Evolutionary conservation across 2,329 filamentous ascomycete genomes (phyloP), one percentile per base, ranked within the genome.

Genomic region (Fusarium sororula): DNA sequence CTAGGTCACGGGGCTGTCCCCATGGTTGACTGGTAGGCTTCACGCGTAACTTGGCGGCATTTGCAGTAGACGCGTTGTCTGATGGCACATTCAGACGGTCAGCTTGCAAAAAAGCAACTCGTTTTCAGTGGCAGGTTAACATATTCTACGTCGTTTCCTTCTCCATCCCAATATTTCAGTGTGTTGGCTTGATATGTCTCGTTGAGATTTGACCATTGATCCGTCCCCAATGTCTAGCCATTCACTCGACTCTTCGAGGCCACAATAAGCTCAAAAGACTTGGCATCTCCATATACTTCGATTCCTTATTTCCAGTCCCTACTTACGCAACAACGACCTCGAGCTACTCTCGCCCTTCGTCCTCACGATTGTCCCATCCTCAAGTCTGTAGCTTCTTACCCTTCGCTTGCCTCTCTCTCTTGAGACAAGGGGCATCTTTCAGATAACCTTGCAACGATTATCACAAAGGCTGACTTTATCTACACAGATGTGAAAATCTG

Each of bases 401-500:
- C 22, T 18, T 32, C 5, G 15, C 0, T n/a, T 6, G 4, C n/a
- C n/a, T 37, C 13, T 24, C 15, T 15, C 18, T 20, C 7, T 24
- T 20, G 17, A 26, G 6, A 1, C 17, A 37, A 53, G 2, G 3
- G 6, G 17, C 7, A 53, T 15, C 6, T 35, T 20, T 13, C 4
- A 20, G n/a, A 8, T 20, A 8, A 7, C 6, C 12, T 6, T 15
- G 1, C 13, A 22, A 8, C 0, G 8, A 20, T 9, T 26, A 2
- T 6, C 12, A 15, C 30, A 37, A 1, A 15, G 0, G 18, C 18
- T 26, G 9, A 20, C 17, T 15, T 10, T 12, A 6, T 37, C 8
- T 35, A 13, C 2, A 26, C 9, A 26, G 8, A 20, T 15, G 2
- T 20, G 13, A 12, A 2, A 11, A 12, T 8, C 8, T 26, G 6